These are phyloP conservation scores for Calocybe cyanea DNA, from an alignment of 768 basidiomycete genomes.

Conservation along the genomic window DNA sequence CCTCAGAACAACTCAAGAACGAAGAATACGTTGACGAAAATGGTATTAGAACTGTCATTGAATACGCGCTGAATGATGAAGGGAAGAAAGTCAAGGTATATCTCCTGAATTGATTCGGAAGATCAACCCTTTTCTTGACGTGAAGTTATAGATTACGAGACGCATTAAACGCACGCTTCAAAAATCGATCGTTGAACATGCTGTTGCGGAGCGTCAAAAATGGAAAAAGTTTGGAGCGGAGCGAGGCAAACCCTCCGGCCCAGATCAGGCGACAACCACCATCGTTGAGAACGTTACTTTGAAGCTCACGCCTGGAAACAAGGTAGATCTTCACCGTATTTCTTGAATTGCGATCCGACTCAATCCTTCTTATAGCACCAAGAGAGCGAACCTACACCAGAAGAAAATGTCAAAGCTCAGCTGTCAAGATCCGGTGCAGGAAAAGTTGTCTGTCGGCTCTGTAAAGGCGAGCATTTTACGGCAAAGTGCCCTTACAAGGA, in stretches of 20 bases:
- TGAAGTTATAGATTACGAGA: constrained; percentile 76
- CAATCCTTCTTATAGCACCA: constrained; percentile 34
- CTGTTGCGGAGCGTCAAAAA: constrained; percentile 88
- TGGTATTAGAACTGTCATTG: constrained; percentile 81
- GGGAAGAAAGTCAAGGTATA: constrained; percentile 92
- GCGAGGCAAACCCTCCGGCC: constrained; percentile 81
- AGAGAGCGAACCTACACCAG: constrained; percentile 66
- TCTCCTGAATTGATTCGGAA: not conserved
- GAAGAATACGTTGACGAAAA: constrained; percentile 81
- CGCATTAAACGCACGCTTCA: constrained; percentile 83
- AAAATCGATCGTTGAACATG: constrained; percentile 90
- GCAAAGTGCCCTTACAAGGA: constrained; percentile 99
- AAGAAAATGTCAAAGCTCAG: constrained; percentile 62
- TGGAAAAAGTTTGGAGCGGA: constrained; percentile 95
- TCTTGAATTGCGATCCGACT: not conserved
- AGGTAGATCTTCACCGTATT: constrained; percentile 33
- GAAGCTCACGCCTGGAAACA: constrained; percentile 56
- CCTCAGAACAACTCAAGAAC: constrained; percentile 45
- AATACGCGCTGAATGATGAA: constrained; percentile 83
- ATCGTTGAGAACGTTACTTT: constrained; percentile 62
- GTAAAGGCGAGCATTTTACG: constrained; percentile 97
- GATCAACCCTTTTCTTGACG: no score
- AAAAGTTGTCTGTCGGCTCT: constrained; percentile 88
- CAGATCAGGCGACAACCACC: constrained; percentile 90
- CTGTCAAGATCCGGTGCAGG: constrained; percentile 75